These are phyloP conservation scores for Chrysoporthe austroafricana DNA, from an alignment of 2,329 filamentous ascomycete genomes.

Conservation along the genomic window DNA sequence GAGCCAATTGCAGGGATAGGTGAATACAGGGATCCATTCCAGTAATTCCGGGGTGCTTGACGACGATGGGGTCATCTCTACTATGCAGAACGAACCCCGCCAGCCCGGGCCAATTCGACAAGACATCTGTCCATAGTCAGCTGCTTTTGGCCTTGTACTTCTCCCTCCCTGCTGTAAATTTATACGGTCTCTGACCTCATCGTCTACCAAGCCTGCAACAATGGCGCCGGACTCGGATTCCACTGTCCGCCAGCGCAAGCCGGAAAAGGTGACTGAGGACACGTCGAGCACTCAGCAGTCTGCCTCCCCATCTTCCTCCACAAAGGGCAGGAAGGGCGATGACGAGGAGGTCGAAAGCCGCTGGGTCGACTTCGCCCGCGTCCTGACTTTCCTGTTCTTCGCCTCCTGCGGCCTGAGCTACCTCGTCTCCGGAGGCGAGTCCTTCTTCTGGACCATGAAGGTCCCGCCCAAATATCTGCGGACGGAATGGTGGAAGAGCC, in stretches of 20 bases:
- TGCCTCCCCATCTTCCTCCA: not conserved
- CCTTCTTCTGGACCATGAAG: conserved; percentile 68
- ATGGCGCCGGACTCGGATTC: conserved; percentile 26
- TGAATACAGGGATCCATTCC: not conserved
- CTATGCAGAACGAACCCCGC: not conserved
- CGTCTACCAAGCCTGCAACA: not conserved
- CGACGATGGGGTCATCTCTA: too few relatives aligned
- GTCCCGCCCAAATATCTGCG: conserved; percentile 66
- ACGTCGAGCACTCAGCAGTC: conserved; percentile 1
- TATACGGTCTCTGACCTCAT: too few relatives aligned
- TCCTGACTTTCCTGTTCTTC: conserved; percentile 68
- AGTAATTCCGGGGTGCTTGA: not conserved
- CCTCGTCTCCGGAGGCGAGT: conserved; percentile 72
- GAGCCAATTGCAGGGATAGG: conserved; percentile 10
- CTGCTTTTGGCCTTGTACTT: not conserved
- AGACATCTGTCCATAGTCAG: conserved; percentile 3
- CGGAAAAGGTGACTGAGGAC: conserved; percentile 3
- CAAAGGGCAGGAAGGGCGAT: conserved; percentile 42
- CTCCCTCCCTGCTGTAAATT: not conserved
- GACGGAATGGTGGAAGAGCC: conserved; percentile 60
- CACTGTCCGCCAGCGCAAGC: conserved; percentile 27
- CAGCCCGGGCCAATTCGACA: not conserved
- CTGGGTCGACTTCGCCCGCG: conserved; percentile 69
- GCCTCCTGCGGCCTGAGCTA: conserved; percentile 75
- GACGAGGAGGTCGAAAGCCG: conserved; percentile 67